These are phyloP conservation scores for Oryza meridionalis DNA, from an alignment of 176 grass and related monocot genomes.

Conservation along the genomic window DNA sequence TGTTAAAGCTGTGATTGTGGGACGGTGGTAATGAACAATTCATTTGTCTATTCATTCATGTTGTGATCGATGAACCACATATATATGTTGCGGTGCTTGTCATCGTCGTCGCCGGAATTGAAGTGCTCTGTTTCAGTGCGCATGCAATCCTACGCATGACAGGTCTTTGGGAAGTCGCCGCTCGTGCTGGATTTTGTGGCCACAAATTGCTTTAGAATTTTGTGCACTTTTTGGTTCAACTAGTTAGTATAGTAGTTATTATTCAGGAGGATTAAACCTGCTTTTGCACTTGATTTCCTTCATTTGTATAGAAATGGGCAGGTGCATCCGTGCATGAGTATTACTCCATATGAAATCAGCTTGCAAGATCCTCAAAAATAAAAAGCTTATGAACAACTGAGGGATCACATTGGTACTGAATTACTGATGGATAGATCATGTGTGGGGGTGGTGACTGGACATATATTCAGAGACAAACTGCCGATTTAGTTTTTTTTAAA, in stretches of 20 bases:
- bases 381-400: background rate
- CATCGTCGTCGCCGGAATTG: background rate
- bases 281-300: background rate
- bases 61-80: background rate
- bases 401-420: background rate
- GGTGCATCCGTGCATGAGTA: too few relatives aligned
- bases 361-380: too few relatives aligned
- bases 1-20: background rate
- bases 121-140: background rate
- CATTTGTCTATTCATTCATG: background rate
- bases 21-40: constrained; percentile 15
- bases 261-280: background rate
- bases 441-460: background rate
- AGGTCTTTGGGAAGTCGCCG: background rate
- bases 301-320: background rate
- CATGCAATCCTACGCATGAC: background rate
- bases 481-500: background rate
- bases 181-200: background rate
- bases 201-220: background rate
- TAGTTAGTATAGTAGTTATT: background rate
- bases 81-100: background rate
- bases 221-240: background rate
- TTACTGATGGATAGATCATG: background rate
- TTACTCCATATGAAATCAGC: too few relatives aligned
- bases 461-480: background rate